Percentiles rank a stretch among this genome's conserved stretches.
Conservation (phyloP, 139 green algal species). For the Yamagishiella unicocca region DNA sequence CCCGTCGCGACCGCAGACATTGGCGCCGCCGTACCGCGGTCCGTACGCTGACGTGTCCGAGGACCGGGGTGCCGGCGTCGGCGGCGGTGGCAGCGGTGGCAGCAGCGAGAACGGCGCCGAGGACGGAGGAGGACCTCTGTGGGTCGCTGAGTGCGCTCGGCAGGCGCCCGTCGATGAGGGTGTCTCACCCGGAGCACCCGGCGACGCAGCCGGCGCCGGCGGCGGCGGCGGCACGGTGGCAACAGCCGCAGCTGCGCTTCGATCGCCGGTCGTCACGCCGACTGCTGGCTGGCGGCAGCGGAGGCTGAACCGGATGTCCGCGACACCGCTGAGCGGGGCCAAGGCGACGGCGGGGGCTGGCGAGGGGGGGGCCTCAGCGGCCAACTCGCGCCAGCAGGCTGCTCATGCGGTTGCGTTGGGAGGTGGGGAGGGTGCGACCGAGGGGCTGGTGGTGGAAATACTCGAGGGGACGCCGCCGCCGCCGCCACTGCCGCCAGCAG, state of each 20-base stretch:
- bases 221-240: too few relatives aligned
- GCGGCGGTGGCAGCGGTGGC: neutral
- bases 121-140: neutral
- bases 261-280: neutral
- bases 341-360: neutral
- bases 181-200: neutral
- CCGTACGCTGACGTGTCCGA: too few relatives aligned
- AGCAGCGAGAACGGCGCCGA: too few relatives aligned
- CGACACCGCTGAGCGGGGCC: neutral
- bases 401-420: neutral
- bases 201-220: neutral
- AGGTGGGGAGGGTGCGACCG: neutral
- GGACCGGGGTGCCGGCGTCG: too few relatives aligned
- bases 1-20: neutral
- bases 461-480: too few relatives aligned
- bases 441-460: too few relatives aligned
- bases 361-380: neutral
- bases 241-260: too few relatives aligned
- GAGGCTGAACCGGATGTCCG: neutral
- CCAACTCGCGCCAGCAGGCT: neutral
- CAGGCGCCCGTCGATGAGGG: neutral
- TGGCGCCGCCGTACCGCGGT: neutral
- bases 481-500: neutral
- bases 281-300: neutral
- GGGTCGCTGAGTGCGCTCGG: neutral